These are phyloP conservation scores for Zygoascus tannicola DNA, from an alignment of 805 yeast genomes.

Conservation along the genomic window DNA sequence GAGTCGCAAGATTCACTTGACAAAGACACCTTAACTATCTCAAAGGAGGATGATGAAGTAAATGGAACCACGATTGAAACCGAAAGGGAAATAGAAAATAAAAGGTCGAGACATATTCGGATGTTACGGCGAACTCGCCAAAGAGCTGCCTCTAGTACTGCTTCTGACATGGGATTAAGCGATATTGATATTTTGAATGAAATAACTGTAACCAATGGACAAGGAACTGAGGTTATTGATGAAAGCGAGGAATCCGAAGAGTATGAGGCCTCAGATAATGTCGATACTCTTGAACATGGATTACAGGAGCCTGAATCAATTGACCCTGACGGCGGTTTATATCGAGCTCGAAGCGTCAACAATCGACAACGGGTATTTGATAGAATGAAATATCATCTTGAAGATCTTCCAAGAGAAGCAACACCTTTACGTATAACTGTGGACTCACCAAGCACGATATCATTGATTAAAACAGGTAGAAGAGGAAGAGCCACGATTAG, in stretches of 20 bases:
- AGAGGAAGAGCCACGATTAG: neutral
- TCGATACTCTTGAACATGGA: neutral
- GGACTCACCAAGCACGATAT: slow-evolving; percentile 9
- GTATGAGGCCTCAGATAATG: neutral
- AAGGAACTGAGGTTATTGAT: neutral
- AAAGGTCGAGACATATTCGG: neutral
- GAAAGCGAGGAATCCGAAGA: neutral
- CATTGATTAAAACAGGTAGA: neutral
- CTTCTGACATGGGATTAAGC: too few species aligned
- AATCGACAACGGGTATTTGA: neutral
- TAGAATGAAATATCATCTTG: slow-evolving; percentile 5
- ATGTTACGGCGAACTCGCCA: neutral
- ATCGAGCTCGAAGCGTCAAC: neutral
- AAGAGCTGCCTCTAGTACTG: too few species aligned
- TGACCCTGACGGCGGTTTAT: neutral
- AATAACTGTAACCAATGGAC: neutral
- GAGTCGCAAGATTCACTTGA: neutral
- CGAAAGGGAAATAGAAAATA: neutral
- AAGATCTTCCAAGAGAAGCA: slow-evolving; percentile 13
- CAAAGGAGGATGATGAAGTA: slow-evolving; percentile 3
- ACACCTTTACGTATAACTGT: slow-evolving; percentile 8
- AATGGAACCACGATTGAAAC: neutral
- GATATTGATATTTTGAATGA: too few species aligned
- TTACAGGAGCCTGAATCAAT: neutral
- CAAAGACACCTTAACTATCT: neutral